phyloP scores from a whole-genome alignment of 306 rosid genomes.

The apple (Malus domestica) region ASM211411v1 NC_041793.1:7193501-7194000 shows the following conservation, averaged over 20 bases:
- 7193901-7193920: neutral
- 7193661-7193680: neutral
- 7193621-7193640: constrained; percentile 25
- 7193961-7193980: too few relatives aligned
- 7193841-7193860: too few relatives aligned
- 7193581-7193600: constrained; percentile 12
- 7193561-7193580: neutral
- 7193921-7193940: neutral
- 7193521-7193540: constrained; percentile 4
- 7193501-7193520: neutral
- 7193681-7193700: too few relatives aligned
- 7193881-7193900: neutral
- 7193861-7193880: neutral
- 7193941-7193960: too few relatives aligned
- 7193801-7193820: neutral
- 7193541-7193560: neutral
- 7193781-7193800: too few relatives aligned
- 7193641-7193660: constrained; percentile 27
- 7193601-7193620: constrained; percentile 26
- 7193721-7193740: too few relatives aligned
- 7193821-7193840: too few relatives aligned
- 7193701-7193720: too few relatives aligned
- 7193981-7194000: too few relatives aligned
- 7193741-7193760: too few relatives aligned
- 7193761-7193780: too few relatives aligned